A percentile compares a stretch with the other conserved stretches of the same genome.
Conservation (phyloP, 768 basidiomycete species). For the Trichaptum fuscoviolaceum region DNA sequence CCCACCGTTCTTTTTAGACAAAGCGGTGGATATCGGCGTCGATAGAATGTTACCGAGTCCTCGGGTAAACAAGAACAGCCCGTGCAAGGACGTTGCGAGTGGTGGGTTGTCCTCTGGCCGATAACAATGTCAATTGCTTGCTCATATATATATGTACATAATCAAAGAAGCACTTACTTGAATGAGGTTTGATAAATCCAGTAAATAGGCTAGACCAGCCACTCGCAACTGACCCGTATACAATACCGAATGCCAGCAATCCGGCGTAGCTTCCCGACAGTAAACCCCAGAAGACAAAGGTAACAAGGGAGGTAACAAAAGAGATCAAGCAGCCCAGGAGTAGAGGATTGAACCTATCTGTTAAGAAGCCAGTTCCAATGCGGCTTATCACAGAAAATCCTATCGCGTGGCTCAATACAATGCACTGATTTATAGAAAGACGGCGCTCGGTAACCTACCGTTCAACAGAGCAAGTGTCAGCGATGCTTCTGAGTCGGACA, state of each 20-base stretch:
- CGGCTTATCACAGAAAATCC: conserved; percentile 21
- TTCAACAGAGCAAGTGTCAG: conserved; percentile 23
- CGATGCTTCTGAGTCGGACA: conserved; percentile 18
- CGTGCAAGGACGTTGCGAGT: conserved; percentile 21
- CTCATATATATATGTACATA: not conserved
- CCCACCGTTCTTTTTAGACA: conserved; percentile 6
- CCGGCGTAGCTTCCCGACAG: conserved; percentile 22
- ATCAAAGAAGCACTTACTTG: conserved; percentile 15
- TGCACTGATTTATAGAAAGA: not conserved
- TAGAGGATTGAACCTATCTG: conserved; percentile 25
- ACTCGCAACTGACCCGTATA: conserved; percentile 22
- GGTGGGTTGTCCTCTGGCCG: conserved; percentile 22
- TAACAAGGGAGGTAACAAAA: conserved; percentile 18
- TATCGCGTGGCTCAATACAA: not conserved
- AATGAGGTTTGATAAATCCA: conserved; percentile 21
- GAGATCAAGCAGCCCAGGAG: conserved; percentile 19
- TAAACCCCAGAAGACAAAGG: conserved; percentile 28
- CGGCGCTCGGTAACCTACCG: conserved; percentile 10
- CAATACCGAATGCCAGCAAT: conserved; percentile 21
- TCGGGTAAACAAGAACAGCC: conserved; percentile 21
- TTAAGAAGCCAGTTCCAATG: conserved; percentile 22
- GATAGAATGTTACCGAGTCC: conserved; percentile 28
- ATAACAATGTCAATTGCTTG: too few relatives aligned
- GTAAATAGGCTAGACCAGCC: conserved; percentile 25
- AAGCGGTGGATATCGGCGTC: conserved; percentile 23